Evolutionary conservation across 306 rosid species (phyloP).

Genomic region (Prunus mira): DNA sequence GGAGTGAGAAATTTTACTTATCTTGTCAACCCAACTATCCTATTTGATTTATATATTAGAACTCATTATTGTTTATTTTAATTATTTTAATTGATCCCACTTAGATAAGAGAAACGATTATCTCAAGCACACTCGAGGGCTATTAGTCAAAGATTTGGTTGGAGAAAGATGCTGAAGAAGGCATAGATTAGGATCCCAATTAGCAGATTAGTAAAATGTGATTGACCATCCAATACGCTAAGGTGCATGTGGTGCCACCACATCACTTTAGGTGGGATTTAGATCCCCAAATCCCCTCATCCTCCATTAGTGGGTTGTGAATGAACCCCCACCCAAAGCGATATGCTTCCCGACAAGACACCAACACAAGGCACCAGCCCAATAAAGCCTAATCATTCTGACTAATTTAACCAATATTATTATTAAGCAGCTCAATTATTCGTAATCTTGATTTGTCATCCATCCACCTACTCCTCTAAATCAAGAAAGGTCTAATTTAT

Average conservation of each 20-base stretch:
- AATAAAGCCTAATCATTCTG: not conserved
- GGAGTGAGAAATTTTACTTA: no score
- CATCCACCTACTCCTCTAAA: not conserved
- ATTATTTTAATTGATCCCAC: not conserved
- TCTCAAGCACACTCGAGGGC: not conserved
- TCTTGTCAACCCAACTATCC: no score
- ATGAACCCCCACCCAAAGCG: constrained; percentile 12
- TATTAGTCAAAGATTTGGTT: constrained; percentile 14
- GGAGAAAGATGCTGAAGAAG: constrained; percentile 8
- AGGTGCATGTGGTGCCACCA: constrained; percentile 15
- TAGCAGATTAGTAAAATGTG: not conserved
- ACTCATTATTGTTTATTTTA: not conserved
- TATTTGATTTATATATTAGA: no score
- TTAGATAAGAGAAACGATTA: not conserved
- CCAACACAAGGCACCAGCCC: not conserved
- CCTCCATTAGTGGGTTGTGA: constrained; percentile 16
- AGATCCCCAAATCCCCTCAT: constrained; percentile 17
- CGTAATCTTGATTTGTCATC: constrained; percentile 5
- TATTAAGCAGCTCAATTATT: not conserved
- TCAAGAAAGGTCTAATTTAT: not conserved
- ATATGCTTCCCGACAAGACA: constrained; percentile 17
- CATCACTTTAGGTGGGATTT: constrained; percentile 13
- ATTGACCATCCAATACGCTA: not conserved
- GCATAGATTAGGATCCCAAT: not conserved
- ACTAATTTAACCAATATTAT: not conserved